Conservation (phyloP, 352 stramenopile species). For the Pythium periplocum region DNA sequence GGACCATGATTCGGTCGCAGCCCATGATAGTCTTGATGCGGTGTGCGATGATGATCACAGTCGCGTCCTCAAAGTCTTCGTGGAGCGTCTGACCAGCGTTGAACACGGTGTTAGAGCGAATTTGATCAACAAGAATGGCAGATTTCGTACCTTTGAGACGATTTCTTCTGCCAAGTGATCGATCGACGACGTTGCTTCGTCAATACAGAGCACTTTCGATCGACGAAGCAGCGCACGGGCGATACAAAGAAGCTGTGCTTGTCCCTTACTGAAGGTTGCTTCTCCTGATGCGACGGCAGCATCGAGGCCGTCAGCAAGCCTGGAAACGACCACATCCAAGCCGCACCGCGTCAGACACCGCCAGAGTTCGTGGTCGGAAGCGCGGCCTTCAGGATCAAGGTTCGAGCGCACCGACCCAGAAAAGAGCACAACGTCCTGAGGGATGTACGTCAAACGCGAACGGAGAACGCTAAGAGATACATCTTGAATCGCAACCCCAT, state of each 20-base stretch:
- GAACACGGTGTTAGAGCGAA: background rate
- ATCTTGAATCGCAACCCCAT: constrained; percentile 55
- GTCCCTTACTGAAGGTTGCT: constrained; percentile 61
- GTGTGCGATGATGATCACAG: constrained; percentile 97
- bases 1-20: constrained; percentile 82
- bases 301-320: constrained; percentile 45
- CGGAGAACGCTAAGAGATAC: constrained; percentile 66
- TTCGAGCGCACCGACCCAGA: constrained; percentile 79
- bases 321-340: constrained; percentile 36
- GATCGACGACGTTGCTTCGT: constrained; percentile 89
- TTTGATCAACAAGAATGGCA: background rate
- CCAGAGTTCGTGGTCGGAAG: constrained; percentile 58
- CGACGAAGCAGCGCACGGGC: constrained; percentile 76
- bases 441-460: constrained; percentile 71
- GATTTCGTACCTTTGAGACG: constrained; percentile 57
- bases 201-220: constrained; percentile 92
- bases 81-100: constrained; percentile 70
- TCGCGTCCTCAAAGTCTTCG: constrained; percentile 90
- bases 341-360: constrained; percentile 36
- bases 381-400: constrained; percentile 52
- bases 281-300: constrained; percentile 36
- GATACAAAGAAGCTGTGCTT: constrained; percentile 74
- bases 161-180: constrained; percentile 84
- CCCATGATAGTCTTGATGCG: constrained; percentile 95
- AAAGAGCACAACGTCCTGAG: constrained; percentile 82